A percentile compares a stretch with the other conserved stretches of the same genome.
phyloP scores from a whole-genome alignment of 2,329 filamentous ascomycete genomes.

The Curvularia sp. region DNA sequence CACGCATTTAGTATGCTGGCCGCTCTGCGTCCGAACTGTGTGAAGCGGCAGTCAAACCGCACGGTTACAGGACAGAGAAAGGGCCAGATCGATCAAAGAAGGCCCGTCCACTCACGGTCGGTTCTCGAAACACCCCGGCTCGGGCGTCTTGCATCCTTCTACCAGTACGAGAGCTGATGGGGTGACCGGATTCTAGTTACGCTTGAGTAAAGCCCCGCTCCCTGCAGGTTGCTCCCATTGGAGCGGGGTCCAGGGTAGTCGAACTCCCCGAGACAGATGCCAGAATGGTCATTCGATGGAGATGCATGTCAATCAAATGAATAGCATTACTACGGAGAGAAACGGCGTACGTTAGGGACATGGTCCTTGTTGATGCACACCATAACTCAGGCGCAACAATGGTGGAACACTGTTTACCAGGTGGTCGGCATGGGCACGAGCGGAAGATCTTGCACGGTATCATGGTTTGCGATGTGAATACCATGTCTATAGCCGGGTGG shows the following conservation, averaged over 20 bases:
- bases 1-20: slow-evolving; percentile 11
- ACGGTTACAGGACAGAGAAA: slow-evolving; percentile 3
- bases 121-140: slow-evolving; percentile 15
- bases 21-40: slow-evolving; percentile 2
- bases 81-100: slow-evolving; percentile 16
- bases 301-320: slow-evolving; percentile 1
- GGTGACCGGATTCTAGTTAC: slow-evolving; percentile 9
- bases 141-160: slow-evolving; percentile 4
- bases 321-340: not conserved
- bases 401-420: slow-evolving; percentile 10
- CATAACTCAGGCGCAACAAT: slow-evolving; percentile 6
- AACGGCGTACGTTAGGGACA: slow-evolving; percentile 1
- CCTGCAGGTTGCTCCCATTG: slow-evolving; percentile 12
- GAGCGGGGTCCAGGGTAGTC: not conserved
- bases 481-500: not conserved
- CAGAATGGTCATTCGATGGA: slow-evolving; percentile 5
- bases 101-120: slow-evolving; percentile 7
- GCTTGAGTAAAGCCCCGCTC: slow-evolving; percentile 26
- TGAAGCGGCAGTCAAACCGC: slow-evolving; percentile 10
- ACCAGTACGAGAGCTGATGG: slow-evolving; percentile 9
- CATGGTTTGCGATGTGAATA: slow-evolving; percentile 3
- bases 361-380: slow-evolving; percentile 3
- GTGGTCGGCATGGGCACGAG: slow-evolving; percentile 3
- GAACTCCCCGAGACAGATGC: not conserved
- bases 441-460: slow-evolving; percentile 4